These are phyloP conservation scores for Pythium dissimile DNA, from an alignment of 352 stramenopile species.

Conservation along the genomic window DNA sequence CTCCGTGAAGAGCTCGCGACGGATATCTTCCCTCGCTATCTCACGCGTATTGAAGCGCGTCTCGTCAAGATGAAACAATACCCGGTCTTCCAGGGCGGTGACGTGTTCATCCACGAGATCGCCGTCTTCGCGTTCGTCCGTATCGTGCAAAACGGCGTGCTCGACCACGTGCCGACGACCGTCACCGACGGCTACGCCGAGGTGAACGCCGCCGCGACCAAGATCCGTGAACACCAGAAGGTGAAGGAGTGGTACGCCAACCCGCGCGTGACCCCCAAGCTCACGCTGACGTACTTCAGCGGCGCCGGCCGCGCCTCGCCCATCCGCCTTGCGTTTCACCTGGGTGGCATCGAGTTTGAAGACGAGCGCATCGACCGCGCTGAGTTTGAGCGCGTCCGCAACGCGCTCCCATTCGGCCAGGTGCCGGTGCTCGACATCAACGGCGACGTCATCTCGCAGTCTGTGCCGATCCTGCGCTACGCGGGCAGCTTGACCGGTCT, in stretches of 20 bases:
- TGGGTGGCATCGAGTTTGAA: slow-evolving; percentile 58
- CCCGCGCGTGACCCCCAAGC: slow-evolving; percentile 9
- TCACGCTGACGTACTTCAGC: slow-evolving; percentile 74
- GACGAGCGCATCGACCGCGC: slow-evolving; percentile 40
- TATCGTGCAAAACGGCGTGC: slow-evolving; percentile 19
- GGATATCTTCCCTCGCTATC: slow-evolving; percentile 25
- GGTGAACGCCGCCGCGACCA: slow-evolving; percentile 15
- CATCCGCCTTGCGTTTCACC: slow-evolving; percentile 49
- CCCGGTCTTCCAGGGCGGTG: slow-evolving; percentile 17
- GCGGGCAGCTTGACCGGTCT: slow-evolving; percentile 26
- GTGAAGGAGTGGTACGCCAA: slow-evolving; percentile 34
- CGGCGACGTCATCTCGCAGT: slow-evolving; percentile 40
- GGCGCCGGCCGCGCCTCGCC: slow-evolving; percentile 40
- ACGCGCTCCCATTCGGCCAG: slow-evolving; percentile 31
- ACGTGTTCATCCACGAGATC: slow-evolving; percentile 31
- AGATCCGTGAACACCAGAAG: slow-evolving; percentile 26
- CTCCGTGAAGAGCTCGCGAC: slow-evolving; percentile 32
- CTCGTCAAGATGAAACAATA: slow-evolving; percentile 26
- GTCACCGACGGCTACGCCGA: slow-evolving; percentile 20
- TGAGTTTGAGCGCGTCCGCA: slow-evolving; percentile 26
- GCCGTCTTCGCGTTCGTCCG: slow-evolving; percentile 24
- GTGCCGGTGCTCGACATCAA: slow-evolving; percentile 32
- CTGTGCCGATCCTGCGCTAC: slow-evolving; percentile 37
- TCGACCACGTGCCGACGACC: slow-evolving; percentile 34
- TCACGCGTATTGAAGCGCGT: slow-evolving; percentile 26